Conservation (phyloP, 2,329 filamentous ascomycete species). For the Claviceps purpurea region DNA sequence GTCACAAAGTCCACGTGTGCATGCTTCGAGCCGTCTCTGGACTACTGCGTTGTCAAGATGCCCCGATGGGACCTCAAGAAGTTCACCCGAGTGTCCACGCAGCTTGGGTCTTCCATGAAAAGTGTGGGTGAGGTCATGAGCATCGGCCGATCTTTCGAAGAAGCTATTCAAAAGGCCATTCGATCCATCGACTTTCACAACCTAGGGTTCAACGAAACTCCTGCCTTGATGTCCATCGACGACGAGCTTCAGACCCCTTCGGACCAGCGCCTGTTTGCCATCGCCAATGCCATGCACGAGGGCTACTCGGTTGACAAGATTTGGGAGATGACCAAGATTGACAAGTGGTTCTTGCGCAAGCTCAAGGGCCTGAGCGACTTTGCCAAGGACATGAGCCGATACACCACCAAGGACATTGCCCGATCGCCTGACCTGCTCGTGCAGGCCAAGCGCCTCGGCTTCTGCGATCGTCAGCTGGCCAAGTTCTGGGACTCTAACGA, state of each 20-base stretch:
- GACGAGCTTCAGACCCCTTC: constrained; percentile 94
- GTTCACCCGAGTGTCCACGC: constrained; percentile 90
- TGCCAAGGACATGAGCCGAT: constrained; percentile 60
- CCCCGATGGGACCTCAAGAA: constrained; percentile 98
- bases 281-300: constrained; percentile 91
- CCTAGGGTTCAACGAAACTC: constrained; percentile 83
- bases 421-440: constrained; percentile 54
- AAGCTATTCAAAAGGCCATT: constrained; percentile 97
- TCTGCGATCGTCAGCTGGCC: constrained; percentile 84
- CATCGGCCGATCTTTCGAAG: constrained; percentile 91
- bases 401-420: constrained; percentile 50
- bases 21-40: constrained; percentile 95
- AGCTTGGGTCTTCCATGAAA: constrained; percentile 98
- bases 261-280: constrained; percentile 91
- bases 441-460: constrained; percentile 85
- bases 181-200: constrained; percentile 92
- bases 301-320: constrained; percentile 95
- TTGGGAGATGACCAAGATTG: constrained; percentile 96
- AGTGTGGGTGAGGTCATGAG: constrained; percentile 99
- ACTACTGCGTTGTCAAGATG: constrained; percentile 98
- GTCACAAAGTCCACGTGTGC: constrained; percentile 93
- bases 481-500: constrained; percentile 94
- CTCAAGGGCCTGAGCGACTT: constrained; percentile 88
- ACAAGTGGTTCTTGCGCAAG: constrained; percentile 94
- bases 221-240: constrained; percentile 88